These are phyloP conservation scores for Amanita exitialis DNA, from an alignment of 768 basidiomycete genomes.

Conservation along the genomic window DNA sequence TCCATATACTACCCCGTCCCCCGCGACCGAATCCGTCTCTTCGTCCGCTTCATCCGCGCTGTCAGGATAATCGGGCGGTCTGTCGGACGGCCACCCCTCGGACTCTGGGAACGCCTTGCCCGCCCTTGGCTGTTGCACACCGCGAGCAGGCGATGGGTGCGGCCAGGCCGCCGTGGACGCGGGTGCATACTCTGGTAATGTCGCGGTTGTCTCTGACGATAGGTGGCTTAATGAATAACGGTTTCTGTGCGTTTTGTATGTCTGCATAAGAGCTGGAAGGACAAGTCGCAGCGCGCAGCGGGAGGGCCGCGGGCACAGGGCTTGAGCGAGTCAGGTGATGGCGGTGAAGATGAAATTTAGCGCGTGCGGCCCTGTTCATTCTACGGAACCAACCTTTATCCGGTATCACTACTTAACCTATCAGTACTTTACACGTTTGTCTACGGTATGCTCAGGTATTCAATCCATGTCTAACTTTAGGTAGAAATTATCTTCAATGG, in stretches of 20 bases:
- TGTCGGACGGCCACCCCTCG: constrained; percentile 28
- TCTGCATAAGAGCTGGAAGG: constrained; percentile 8
- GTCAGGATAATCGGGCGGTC: constrained; percentile 63
- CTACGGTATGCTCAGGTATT: background rate
- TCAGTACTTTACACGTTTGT: background rate
- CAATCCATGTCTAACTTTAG: background rate
- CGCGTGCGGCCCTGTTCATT: too few species aligned
- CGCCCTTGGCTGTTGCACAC: background rate
- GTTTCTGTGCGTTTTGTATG: constrained; percentile 39
- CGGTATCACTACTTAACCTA: too few species aligned
- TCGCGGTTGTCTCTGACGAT: constrained; percentile 57
- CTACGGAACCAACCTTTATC: too few species aligned
- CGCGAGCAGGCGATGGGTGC: background rate
- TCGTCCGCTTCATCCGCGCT: constrained; percentile 72
- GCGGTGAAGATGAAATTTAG: too few species aligned
- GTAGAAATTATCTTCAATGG: background rate
- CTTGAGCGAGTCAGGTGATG: background rate
- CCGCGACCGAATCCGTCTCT: constrained; percentile 38
- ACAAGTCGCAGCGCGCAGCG: background rate
- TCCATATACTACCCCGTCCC: constrained; percentile 15
- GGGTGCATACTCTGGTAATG: constrained; percentile 54
- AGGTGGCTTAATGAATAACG: constrained; percentile 45
- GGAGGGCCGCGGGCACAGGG: background rate
- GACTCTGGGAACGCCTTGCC: background rate
- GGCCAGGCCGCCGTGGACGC: constrained; percentile 6